These are phyloP conservation scores for Spergularia bocconei DNA, from an alignment of 148 eudicot species.

Conservation along the genomic window DNA sequence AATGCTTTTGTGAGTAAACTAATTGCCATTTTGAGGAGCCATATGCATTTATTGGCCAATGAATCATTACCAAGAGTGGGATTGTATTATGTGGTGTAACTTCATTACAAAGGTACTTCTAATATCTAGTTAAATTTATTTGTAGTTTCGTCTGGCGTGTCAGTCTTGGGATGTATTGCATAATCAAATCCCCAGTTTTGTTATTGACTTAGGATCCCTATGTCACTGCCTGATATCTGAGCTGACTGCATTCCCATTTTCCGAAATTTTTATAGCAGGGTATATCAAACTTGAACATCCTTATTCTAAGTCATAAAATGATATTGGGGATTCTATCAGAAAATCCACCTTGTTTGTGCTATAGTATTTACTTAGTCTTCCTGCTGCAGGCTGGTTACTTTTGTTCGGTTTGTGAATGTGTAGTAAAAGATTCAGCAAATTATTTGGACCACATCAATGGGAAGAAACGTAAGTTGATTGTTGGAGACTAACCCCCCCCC, in stretches of 20 bases:
- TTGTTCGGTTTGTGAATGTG: constrained; percentile 99
- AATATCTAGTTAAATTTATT: not conserved
- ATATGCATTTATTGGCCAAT: not conserved
- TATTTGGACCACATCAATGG: constrained; percentile 99
- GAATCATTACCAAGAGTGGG: not conserved
- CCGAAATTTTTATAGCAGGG: not conserved
- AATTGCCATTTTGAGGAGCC: constrained; percentile 4
- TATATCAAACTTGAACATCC: not conserved
- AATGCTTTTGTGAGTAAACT: not conserved
- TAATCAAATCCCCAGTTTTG: not conserved
- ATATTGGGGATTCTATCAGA: not conserved
- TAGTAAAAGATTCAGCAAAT: constrained; percentile 95
- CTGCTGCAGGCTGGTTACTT: constrained; percentile 92
- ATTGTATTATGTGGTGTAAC: not conserved
- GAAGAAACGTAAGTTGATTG: constrained; percentile 74
- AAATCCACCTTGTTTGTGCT: constrained; percentile 13
- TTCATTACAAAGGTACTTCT: too few species aligned
- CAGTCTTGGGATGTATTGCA: too few species aligned
- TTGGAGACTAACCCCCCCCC: not conserved
- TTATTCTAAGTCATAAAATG: not conserved
- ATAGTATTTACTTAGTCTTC: constrained; percentile 7
- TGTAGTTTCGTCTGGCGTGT: not conserved
- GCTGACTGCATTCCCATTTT: not conserved
- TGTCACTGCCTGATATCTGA: not conserved
- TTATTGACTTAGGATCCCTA: not conserved